Base-by-base conservation (phyloP, 2,329 filamentous ascomycete species). In the Atkinsonella hypoxylon region DNA sequence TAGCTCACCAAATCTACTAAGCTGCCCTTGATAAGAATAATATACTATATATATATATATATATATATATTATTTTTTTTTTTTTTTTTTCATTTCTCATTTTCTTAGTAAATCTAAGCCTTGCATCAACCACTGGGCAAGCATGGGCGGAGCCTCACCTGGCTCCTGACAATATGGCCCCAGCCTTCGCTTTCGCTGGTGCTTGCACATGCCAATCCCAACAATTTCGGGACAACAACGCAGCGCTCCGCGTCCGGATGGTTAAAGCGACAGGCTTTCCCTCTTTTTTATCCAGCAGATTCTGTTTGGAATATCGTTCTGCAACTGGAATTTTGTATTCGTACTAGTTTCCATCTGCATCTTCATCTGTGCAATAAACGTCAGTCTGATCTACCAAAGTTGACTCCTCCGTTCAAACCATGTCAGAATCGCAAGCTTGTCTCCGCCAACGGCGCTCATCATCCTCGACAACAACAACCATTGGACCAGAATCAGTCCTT, bases 381-480 rank as follows among this genome's bases (percentile, higher is more conserved):
- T 36, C 34, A 36, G 15, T 12, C 34, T 36, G 34, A 36, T 36
- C 15, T 36, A 36, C 34, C 4, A 36, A 36, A 12, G 15, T 5
- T 12, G 4, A 36, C 43, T 26, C 10, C 10, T 22, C 12, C 22
- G 13, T 22, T 20, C 22, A 22, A 31, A 44, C 12, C 46, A 42
- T 41, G 38, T 30, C 38, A 6, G 30, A 41, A 41, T 20, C 48
- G 40, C 42, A 22, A 11, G 4, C 15, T 26, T 20, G 34, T 34
- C 39, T 30, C 39, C 48, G 45, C 34, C 40, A 40, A 13, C 32
- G 49, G 26, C 20, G 39, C 54, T 48, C 57, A 61, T 45, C 64
- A 58, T 49, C 60, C 58, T 30, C 64, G 62, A 47, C 63, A 56
- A 32, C 55, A 58, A 36, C 38, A 2, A 22, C 45, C 22, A 62